Base-by-base conservation (phyloP, 176 grass and related monocot genomes). In the Guadua angustifolia region DNA sequence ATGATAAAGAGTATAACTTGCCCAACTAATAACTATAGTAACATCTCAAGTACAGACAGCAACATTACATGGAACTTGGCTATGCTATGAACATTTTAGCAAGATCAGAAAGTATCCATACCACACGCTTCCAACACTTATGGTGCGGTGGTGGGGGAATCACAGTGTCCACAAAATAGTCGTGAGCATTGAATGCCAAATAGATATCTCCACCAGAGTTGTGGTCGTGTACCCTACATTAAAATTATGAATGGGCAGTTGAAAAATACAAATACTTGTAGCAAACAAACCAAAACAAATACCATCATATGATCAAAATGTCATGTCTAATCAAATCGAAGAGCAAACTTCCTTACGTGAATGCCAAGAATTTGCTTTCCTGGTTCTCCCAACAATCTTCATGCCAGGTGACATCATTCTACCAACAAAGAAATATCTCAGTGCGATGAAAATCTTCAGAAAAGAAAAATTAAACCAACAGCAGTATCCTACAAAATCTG, bases 401-500 rank as follows among this genome's bases (percentile, higher is more conserved):
- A 69, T 99, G 96, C 96, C 96, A 99, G 9, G 91, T 94, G 63
- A 99, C 80, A 92, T 99, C 96, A 81, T 87, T 92, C 96, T 99
- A 87, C 70, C 81, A 75, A 76, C 26, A 56, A 56, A 90, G 38
- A 85, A 86, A 86, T 19, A 51, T 71, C 4, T 71, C 63, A 86
- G 61, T 50, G 44, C 45, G 72, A 65, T 69, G 11, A 17, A 85
- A 61, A 77, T 57, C 11, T 81, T 75, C 19, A 18, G 40, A 15
- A 58, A 4, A 26, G 15, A 47, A 75, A 59, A 73, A 42, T 6
- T n/a, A 85, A 85, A 80, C 17, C 21, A 77, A 76, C 64, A 71
- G 4, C 26, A 7, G 22, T 36, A 55, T 45, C 65, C 42, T 70
- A 67, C 71, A 81, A 82, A 86, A 82, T 6, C 36, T 56, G 43